phyloP scores from a whole-genome alignment of 352 stramenopile genomes.

The Globisporangium cylindrosporum region DNA sequence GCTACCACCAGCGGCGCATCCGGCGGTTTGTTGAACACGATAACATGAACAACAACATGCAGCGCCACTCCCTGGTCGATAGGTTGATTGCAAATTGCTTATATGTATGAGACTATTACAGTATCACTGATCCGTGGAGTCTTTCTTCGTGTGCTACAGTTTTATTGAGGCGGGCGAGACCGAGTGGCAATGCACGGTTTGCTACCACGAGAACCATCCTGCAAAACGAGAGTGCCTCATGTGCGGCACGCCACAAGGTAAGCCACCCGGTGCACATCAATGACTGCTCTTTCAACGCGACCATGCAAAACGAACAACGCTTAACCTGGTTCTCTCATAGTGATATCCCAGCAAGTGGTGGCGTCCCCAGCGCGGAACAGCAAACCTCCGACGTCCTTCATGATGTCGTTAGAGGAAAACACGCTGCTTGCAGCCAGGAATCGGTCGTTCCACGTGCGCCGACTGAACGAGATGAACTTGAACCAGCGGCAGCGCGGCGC shows the following conservation, averaged over 20 bases:
- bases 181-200: conserved; percentile 83
- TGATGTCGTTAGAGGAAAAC: conserved; percentile 26
- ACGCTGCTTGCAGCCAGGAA: conserved; percentile 53
- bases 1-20: conserved; percentile 58
- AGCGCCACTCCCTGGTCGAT: conserved; percentile 79
- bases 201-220: conserved; percentile 84
- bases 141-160: conserved; percentile 19
- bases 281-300: neutral
- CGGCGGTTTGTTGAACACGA: conserved; percentile 56
- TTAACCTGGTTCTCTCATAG: conserved; percentile 21
- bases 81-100: conserved; percentile 23
- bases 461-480: conserved; percentile 78
- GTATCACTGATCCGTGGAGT: neutral
- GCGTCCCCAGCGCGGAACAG: conserved; percentile 26
- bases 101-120: neutral
- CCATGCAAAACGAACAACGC: neutral
- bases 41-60: conserved; percentile 87
- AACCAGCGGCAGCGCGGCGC: conserved; percentile 75
- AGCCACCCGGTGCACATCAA: neutral
- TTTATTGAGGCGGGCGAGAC: conserved; percentile 64
- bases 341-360: conserved; percentile 63
- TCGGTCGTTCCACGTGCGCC: conserved; percentile 74
- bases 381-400: conserved; percentile 29
- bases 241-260: conserved; percentile 77
- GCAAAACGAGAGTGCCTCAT: conserved; percentile 80